Evolutionary conservation across 2,329 filamentous ascomycete genomes (phyloP).

Genomic region (Elsinoe necatrix): DNA sequence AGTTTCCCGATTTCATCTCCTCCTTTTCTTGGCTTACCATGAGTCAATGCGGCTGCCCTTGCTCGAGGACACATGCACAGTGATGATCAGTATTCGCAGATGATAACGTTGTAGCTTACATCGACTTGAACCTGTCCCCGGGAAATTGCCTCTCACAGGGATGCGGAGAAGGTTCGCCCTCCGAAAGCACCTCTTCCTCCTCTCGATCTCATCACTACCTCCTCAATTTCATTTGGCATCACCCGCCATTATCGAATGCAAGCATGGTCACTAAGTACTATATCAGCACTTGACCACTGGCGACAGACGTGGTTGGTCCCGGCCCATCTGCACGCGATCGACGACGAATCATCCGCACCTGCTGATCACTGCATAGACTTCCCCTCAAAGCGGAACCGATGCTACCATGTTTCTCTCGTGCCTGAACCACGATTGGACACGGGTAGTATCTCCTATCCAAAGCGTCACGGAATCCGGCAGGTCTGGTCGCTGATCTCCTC

Average conservation of each 20-base stretch:
- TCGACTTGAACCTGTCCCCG: neutral
- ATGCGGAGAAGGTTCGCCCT: neutral
- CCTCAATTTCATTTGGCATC: neutral
- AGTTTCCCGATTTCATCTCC: neutral
- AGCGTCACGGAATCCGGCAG: conserved; percentile 1
- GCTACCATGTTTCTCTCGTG: neutral
- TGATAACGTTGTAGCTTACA: neutral
- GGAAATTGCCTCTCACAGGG: neutral
- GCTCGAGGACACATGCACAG: neutral
- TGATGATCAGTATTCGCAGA: neutral
- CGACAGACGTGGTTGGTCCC: neutral
- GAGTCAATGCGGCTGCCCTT: neutral
- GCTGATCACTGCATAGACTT: neutral
- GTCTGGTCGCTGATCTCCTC: neutral
- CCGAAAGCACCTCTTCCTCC: neutral
- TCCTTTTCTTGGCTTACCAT: neutral
- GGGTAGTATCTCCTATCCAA: neutral
- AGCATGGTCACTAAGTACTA: neutral
- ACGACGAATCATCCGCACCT: conserved; percentile 7
- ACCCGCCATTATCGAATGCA: conserved; percentile 3
- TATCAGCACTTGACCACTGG: neutral
- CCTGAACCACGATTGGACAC: conserved; percentile 2
- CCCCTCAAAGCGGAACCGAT: conserved; percentile 3
- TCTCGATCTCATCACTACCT: neutral
- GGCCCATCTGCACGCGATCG: neutral